Percentiles rank a stretch among this genome's conserved stretches.
phyloP scores from a whole-genome alignment of 2,329 filamentous ascomycete species.

The Ceratocystis ficicola region DNA sequence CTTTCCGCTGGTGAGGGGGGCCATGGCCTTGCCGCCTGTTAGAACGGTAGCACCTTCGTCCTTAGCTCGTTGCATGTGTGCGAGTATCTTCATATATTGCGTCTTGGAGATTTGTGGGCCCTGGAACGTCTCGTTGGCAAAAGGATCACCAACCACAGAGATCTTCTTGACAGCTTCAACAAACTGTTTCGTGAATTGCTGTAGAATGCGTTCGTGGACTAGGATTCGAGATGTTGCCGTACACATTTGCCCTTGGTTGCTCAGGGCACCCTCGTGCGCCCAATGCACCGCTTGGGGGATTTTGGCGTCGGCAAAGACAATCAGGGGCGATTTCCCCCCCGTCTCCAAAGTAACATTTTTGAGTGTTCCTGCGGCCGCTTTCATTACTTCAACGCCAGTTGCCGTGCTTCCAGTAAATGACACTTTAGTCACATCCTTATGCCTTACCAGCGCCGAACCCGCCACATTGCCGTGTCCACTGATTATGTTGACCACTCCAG shows the following conservation, averaged over 20 bases:
- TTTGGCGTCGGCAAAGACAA: constrained; percentile 50
- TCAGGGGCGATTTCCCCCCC: constrained; percentile 47
- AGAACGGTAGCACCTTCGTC: constrained; percentile 46
- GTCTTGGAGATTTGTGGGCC: constrained; percentile 54
- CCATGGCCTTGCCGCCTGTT: constrained; percentile 31
- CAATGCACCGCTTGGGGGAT: constrained; percentile 50
- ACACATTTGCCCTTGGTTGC: constrained; percentile 49
- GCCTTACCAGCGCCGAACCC: constrained; percentile 51
- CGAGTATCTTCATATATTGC: constrained; percentile 53
- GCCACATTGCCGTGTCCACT: constrained; percentile 54
- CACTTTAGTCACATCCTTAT: constrained; percentile 55
- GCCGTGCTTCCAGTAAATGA: constrained; percentile 60
- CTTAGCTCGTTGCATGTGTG: constrained; percentile 53
- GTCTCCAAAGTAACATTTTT: constrained; percentile 50
- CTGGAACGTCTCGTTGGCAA: constrained; percentile 51
- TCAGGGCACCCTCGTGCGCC: constrained; percentile 35
- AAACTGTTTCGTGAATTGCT: constrained; percentile 52
- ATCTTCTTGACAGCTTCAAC: constrained; percentile 42
- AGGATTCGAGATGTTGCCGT: constrained; percentile 47
- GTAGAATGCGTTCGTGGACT: constrained; percentile 45
- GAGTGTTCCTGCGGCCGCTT: constrained; percentile 47
- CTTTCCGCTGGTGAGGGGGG: constrained; percentile 27
- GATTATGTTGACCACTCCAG: constrained; percentile 59
- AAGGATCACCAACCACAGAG: constrained; percentile 52
- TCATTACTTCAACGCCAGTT: constrained; percentile 59